Conservation (phyloP, 352 stramenopile species). For the Globisporangium paroecandrum region DNA sequence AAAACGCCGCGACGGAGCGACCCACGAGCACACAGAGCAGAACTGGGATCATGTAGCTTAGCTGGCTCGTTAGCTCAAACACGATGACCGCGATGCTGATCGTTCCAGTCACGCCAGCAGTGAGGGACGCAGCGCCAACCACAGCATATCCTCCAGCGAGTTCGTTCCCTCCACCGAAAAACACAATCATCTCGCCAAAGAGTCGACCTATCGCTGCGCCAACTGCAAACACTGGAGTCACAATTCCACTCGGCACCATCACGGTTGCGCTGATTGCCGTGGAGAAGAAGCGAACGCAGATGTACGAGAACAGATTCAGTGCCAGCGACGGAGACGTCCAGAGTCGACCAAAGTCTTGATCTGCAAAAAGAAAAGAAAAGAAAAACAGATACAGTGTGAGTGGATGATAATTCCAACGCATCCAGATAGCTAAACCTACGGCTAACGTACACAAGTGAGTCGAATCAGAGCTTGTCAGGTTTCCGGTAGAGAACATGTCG, state of each 20-base stretch:
- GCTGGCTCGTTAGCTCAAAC: constrained; percentile 86
- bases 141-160: constrained; percentile 73
- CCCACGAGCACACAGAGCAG: constrained; percentile 77
- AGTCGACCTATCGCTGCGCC: constrained; percentile 85
- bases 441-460: constrained; percentile 26
- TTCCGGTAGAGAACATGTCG: constrained; percentile 80
- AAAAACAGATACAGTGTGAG: background rate
- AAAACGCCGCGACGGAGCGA: constrained; percentile 56
- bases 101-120: constrained; percentile 72
- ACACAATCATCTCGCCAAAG: constrained; percentile 83
- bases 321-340: constrained; percentile 62
- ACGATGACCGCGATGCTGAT: constrained; percentile 82
- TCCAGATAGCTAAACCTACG: background rate
- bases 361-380: constrained; percentile 13
- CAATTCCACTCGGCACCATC: constrained; percentile 87
- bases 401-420: background rate
- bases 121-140: constrained; percentile 79
- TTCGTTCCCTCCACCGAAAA: constrained; percentile 43
- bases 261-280: constrained; percentile 77
- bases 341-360: constrained; percentile 39
- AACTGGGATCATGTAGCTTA: constrained; percentile 89
- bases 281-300: constrained; percentile 73
- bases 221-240: constrained; percentile 90
- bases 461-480: constrained; percentile 35
- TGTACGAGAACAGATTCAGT: constrained; percentile 68